phyloP scores from a whole-genome alignment of 106 monocot species.

The Platanthera zijinensis region DNA sequence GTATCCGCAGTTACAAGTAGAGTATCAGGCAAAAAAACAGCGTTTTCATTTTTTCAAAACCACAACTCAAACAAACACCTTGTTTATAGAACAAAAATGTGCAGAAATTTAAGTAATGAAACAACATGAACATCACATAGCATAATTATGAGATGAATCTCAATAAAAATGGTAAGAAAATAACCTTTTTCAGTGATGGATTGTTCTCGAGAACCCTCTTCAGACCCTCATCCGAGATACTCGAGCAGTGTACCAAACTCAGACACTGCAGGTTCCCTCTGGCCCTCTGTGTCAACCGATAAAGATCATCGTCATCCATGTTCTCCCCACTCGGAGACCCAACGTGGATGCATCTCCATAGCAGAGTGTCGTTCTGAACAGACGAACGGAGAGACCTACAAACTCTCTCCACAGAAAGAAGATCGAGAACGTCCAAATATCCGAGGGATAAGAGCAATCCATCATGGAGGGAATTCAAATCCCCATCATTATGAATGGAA shows the following conservation, averaged over 20 bases:
- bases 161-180: background rate
- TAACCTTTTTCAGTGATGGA: slow-evolving; percentile 53
- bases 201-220: slow-evolving; percentile 50
- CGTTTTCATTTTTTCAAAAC: too few species aligned
- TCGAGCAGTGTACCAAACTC: slow-evolving; percentile 41
- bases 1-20: too few species aligned
- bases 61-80: too few species aligned
- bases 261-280: slow-evolving; percentile 51
- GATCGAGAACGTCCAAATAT: slow-evolving; percentile 47
- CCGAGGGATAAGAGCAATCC: slow-evolving; percentile 45
- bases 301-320: slow-evolving; percentile 53
- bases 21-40: too few species aligned
- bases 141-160: too few species aligned
- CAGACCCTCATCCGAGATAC: slow-evolving; percentile 61
- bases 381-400: slow-evolving; percentile 44
- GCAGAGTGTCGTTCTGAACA: slow-evolving; percentile 37
- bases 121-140: background rate
- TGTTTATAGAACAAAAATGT: background rate
- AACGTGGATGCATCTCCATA: slow-evolving; percentile 73
- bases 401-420: slow-evolving; percentile 59
- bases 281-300: slow-evolving; percentile 45
- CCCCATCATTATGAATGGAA: slow-evolving; percentile 10
- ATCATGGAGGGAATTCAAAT: slow-evolving; percentile 18
- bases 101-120: background rate
- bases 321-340: slow-evolving; percentile 31